Evolutionary conservation across 345 rosid species (phyloP), one percentile per base, ranked within the genome.

Genomic region (Moricandia arvensis): DNA sequence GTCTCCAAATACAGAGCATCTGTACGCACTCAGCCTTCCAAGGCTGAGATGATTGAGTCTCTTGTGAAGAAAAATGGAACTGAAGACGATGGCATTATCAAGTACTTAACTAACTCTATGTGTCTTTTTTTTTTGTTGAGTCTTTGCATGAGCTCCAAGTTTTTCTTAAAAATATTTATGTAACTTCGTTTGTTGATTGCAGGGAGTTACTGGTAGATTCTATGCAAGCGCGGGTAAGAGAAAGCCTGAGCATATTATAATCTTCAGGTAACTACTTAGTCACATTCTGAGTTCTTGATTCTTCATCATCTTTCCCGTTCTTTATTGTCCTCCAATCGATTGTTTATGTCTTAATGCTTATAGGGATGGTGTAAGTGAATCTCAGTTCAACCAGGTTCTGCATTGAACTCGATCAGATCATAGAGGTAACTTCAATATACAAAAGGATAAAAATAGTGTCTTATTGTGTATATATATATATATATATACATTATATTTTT

Each of bases 331-430:
- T 79, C 35, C 9, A 34, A 12, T 1, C 0, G n/a, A 1, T 57
- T 24, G 65, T 72, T 59, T 45, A 49, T 43, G 60, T 67, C 31
- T 33, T 15, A 53, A 35, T 62, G 69, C 35, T 75, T 63, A 53
- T 34, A 91, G 99, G 88, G 99, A 94, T 82, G 97, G 97, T 66
- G 92, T 94, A 29, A 87, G 97, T 8, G 96, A 94, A 68, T 89
- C 99, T 13, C 99, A 94, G 34, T 94, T 94, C 77, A 92, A 85
- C 73, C 99, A 90, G 77, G 95, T 94, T 75, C 75, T 90, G 79
- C 80, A 85, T 88, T 35, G 99, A 94, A 80, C 83, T 94, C 68
- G 89, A 82, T 65, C 97, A 94, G 79, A 91, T 94, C 53, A 80
- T 86, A 2, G 85, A 90, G 96, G 99, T 92, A 69, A 38, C 26